Conservation (phyloP, 179 eudicot species). For the Heliamphora pulchella region DNA sequence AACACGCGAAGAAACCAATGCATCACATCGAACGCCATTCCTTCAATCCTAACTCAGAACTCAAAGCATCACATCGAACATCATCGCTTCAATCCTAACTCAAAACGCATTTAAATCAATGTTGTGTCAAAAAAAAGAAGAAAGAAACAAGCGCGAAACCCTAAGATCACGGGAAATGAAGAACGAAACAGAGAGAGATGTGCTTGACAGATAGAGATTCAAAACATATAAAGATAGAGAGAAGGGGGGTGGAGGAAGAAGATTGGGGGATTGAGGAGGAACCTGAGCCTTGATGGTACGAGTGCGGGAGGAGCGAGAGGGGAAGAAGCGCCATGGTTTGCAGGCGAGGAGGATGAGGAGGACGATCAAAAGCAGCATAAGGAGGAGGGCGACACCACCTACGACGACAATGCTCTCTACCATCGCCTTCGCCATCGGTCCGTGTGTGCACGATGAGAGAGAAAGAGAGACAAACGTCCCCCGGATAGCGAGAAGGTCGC, state of each 20-base stretch:
- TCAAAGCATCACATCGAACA: conserved; percentile 10
- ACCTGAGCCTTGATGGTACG: conserved; percentile 47
- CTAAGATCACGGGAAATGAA: neutral
- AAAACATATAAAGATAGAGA: neutral
- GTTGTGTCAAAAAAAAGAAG: neutral
- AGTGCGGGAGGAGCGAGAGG: conserved; percentile 22
- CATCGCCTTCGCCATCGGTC: conserved; percentile 48
- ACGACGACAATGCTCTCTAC: conserved; percentile 20
- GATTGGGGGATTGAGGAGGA: neutral
- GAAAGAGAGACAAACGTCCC: conserved; percentile 20
- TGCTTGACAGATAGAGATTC: neutral
- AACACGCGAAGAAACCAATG: no score
- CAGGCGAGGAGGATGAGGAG: conserved; percentile 49
- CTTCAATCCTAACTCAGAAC: neutral
- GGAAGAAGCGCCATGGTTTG: conserved; percentile 80
- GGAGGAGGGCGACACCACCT: conserved; percentile 18
- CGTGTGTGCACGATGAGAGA: conserved; percentile 5
- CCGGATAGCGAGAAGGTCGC: conserved; percentile 42
- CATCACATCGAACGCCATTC: no score
- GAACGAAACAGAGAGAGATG: neutral
- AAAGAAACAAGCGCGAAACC: conserved; percentile 10
- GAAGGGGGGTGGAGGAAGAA: neutral
- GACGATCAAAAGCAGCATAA: conserved; percentile 47
- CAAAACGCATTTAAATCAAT: neutral
- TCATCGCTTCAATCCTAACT: neutral